Evolutionary conservation across 306 rosid genomes (phyloP), one percentile per base, ranked within the genome.

Genomic region (Cicer arietinum): DNA sequence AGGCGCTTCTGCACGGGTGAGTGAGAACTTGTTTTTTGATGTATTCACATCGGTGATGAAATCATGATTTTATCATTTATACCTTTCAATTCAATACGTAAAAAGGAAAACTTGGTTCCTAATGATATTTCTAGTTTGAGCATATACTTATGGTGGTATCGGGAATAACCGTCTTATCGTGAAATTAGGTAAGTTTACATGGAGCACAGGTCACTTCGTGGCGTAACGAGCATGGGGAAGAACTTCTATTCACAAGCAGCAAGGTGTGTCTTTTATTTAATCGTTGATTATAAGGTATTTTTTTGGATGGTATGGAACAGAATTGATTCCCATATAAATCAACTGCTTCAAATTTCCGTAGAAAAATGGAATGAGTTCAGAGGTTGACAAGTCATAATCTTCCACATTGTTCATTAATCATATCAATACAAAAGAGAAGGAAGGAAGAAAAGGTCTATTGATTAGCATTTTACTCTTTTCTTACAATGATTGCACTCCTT

Each of bases 131-230:
- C 30, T 56, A 50, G 65, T 52, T 51, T 22, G 76, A 74, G 67
- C 75, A 41, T 70, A 61, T 59, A 40, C 63, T n/a, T 57, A 14
- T 59, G 67, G 57, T 48, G 6, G 52, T 50, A 56, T 7, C 39
- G 39, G 57, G 70, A 69, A 81, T 78, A 45, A 81, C 57, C n/a
- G 20, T 46, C 47, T 65, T 51, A 48, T 58, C 58, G 77, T 73
- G 75, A 86, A 48, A 82, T 79, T 81, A 94, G 97, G 90, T 94
- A 75, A 90, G 97, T 85, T 87, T 94, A 84, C 83, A 86, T 73
- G 97, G 98, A 77, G 98, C 92, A 58, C 98, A 94, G 77, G 89
- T 94, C 80, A 85, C 90, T 73, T 94, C 98, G 6, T 94, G 98
- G 98, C 82, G 86, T 78, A 90, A 87, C 66, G 92, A 88, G 74